A percentile compares a stretch with the other conserved stretches of the same genome.
These are phyloP conservation scores for Eucalyptus cladocalyx DNA, from an alignment of 345 rosid genomes.

Conservation along the genomic window DNA sequence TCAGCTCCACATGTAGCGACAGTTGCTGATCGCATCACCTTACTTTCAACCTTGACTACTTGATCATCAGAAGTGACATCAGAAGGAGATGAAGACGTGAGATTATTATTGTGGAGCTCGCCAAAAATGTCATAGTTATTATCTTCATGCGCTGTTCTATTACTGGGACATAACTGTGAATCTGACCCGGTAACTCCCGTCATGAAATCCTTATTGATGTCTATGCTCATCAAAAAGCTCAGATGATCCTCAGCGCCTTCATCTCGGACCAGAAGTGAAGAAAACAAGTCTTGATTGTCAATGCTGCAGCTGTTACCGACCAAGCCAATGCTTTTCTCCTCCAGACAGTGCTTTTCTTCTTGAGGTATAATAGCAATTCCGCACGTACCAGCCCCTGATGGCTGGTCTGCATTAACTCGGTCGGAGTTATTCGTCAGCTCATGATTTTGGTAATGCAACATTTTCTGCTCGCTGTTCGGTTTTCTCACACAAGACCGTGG, in stretches of 20 bases:
- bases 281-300: background rate
- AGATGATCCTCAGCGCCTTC: background rate
- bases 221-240: background rate
- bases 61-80: background rate
- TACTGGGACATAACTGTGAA: background rate
- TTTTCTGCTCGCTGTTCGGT: background rate
- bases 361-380: background rate
- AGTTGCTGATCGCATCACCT: background rate
- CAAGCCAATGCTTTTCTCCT: background rate
- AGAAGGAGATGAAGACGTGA: background rate
- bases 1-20: background rate
- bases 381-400: background rate
- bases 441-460: background rate
- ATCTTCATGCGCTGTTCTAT: background rate
- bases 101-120: background rate
- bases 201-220: background rate
- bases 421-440: background rate
- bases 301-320: background rate
- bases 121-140: background rate
- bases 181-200: background rate
- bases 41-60: background rate
- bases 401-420: background rate
- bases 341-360: background rate
- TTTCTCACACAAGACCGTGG: background rate
- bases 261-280: background rate